A percentile compares a stretch with the other conserved stretches of the same genome.
Conservation (phyloP, 176 grass and related monocot genomes). For the Puya raimondii region DNA sequence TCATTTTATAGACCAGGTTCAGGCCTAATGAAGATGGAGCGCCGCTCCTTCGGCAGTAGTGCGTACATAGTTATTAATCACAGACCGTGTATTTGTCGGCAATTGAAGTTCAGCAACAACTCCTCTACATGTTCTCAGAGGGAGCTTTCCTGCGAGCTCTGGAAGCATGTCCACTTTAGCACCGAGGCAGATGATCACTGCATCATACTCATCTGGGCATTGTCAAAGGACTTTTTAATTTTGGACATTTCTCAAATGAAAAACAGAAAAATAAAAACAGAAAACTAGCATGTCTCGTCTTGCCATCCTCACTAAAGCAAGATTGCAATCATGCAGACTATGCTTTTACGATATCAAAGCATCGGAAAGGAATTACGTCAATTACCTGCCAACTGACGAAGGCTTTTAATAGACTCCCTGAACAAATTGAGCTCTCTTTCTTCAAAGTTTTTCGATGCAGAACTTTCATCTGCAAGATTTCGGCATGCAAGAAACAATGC, state of each 20-base stretch:
- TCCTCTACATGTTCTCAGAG: slow-evolving; percentile 68
- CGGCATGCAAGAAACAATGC: slow-evolving; percentile 73
- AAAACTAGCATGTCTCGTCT: no score
- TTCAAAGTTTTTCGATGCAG: slow-evolving; percentile 5
- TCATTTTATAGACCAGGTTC: no score
- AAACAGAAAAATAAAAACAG: no score
- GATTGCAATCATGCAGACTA: no score
- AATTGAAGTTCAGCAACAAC: slow-evolving; percentile 65
- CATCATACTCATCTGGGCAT: slow-evolving; percentile 78
- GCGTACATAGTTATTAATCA: background rate
- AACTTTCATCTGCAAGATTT: slow-evolving; percentile 43
- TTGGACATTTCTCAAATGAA: background rate
- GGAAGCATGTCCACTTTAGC: slow-evolving; percentile 54
- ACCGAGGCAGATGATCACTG: slow-evolving; percentile 80
- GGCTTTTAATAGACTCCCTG: slow-evolving; percentile 42
- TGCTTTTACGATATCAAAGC: background rate
- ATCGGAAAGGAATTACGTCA: background rate
- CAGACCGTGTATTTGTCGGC: slow-evolving; percentile 45
- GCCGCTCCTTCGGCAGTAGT: no score
- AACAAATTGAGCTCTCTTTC: slow-evolving; percentile 42
- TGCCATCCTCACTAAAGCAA: no score
- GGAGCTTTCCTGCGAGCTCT: slow-evolving; percentile 74
- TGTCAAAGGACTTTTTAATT: background rate
- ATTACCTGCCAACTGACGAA: slow-evolving; percentile 55
- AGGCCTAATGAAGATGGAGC: no score